Base-by-base conservation (phyloP, 148 eudicot species). In the Dysphania ambrosioides region DNA sequence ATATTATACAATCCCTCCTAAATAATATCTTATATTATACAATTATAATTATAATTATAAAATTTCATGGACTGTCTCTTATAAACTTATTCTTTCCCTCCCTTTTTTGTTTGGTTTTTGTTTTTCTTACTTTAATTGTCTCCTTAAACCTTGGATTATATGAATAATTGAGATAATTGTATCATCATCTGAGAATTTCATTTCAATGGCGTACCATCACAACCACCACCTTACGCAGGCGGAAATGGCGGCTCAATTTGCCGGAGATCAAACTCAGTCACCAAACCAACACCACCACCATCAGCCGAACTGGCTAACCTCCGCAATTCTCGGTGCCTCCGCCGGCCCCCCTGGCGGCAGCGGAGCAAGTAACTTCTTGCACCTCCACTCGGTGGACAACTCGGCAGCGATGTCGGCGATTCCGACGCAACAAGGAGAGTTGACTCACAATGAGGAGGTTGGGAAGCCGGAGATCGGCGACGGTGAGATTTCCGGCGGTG, bases 341-440 rank as follows among this genome's bases (percentile, higher is more conserved):
- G 75, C 66, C 26, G 63, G 47, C 12, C 60, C 15, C 5, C 7
- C 23, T 6, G n/a, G n/a, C n/a, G 53, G 53, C 53, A 70, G 80
- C 8, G 23, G 72, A 13, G 34, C 51, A 10, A 61, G 69, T 8
- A 71, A 57, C 27, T 76, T 80, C 69, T 59, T 80, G 0, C 44
- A 76, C 79, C 79, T 76, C 2, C 83, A 75, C 77, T 71, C 79
- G 18, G 82, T 80, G 4, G 83, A 80, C 2, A 79, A 80, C 72
- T 65, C 83, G 0, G 75, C 53, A 29, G 69, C 69, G 24, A 44
- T 73, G 62, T 34, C 75, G 32, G 79, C 76, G 57, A 76, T 76
- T 58, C 78, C 65, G 9, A 11, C 49, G 1, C 71, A 41, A 26
- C 8, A 21, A 3, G 55, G 71, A 1, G 74, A 76, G 79, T 68